phyloP scores from a whole-genome alignment of 164 flowering plant species.

The Umbilicus rupestris region DNA sequence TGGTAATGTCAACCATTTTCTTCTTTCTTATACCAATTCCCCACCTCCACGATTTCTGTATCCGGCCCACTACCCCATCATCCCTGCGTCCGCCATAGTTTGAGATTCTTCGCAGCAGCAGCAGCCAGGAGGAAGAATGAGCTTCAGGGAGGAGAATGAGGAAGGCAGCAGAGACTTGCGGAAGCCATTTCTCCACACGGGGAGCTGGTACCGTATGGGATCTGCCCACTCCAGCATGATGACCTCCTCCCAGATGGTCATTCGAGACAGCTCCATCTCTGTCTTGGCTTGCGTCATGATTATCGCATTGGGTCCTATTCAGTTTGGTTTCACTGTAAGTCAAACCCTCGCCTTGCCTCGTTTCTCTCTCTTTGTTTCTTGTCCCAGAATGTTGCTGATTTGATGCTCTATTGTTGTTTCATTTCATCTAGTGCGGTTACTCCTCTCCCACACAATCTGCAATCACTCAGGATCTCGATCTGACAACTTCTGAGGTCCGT shows the following conservation, averaged over 20 bases:
- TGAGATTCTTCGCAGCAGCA: too few relatives aligned
- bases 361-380: background rate
- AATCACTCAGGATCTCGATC: background rate
- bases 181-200: conserved; percentile 7
- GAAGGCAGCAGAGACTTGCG: background rate
- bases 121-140: background rate
- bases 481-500: conserved; percentile 8
- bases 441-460: conserved; percentile 7
- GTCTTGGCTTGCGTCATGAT: conserved; percentile 7
- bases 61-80: too few relatives aligned
- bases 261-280: conserved; percentile 4
- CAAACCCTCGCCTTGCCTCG: background rate
- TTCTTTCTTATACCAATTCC: too few relatives aligned
- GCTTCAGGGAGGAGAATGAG: conserved; percentile 5
- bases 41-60: too few relatives aligned
- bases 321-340: conserved; percentile 8
- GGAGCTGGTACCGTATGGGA: conserved; percentile 9
- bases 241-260: background rate
- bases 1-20: too few relatives aligned
- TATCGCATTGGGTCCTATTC: conserved; percentile 8
- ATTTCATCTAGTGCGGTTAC: conserved; percentile 1
- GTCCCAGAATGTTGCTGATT: background rate
- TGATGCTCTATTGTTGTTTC: background rate
- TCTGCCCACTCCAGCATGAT: conserved; percentile 1
- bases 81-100: too few relatives aligned